Conservation (phyloP, 164 flowering plant species). For the Berberis thunbergii region DNA sequence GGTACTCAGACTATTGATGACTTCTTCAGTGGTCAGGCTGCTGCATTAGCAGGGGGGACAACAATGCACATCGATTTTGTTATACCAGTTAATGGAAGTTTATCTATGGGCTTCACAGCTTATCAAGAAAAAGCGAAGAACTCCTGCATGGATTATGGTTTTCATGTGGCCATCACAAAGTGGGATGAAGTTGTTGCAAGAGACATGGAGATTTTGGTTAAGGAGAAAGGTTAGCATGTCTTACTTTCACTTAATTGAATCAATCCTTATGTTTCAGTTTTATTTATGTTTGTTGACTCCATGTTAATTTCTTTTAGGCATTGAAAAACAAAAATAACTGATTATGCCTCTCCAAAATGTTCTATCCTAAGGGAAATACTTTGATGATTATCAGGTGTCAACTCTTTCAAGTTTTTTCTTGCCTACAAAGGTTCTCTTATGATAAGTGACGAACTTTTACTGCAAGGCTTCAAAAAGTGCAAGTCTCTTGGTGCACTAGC, state of each 20-base stretch:
- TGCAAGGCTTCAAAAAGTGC: slow-evolving; percentile 80
- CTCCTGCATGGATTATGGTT: slow-evolving; percentile 96
- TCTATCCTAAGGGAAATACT: background rate
- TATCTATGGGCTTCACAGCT: slow-evolving; percentile 56
- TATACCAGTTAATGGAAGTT: slow-evolving; percentile 80
- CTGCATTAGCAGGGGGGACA: slow-evolving; percentile 98
- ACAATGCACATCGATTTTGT: slow-evolving; percentile 97
- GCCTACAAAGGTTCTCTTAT: slow-evolving; percentile 79
- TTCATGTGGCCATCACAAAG: slow-evolving; percentile 90
- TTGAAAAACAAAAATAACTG: too few species aligned
- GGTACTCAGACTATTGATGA: slow-evolving; percentile 77
- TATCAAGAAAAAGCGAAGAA: slow-evolving; percentile 59
- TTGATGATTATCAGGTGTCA: slow-evolving; percentile 48
- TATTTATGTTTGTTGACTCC: background rate
- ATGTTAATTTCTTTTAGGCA: too few species aligned
- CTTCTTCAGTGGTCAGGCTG: slow-evolving; percentile 96
- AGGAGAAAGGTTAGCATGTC: slow-evolving; percentile 62
- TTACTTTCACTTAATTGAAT: background rate
- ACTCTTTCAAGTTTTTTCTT: slow-evolving; percentile 93
- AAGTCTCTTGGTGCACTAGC: slow-evolving; percentile 96
- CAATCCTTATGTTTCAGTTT: background rate
- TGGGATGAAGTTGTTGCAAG: slow-evolving; percentile 80
- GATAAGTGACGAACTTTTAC: slow-evolving; percentile 71
- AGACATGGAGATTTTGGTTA: slow-evolving; percentile 94
- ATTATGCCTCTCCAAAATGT: background rate